Conservation (phyloP, 2,329 filamentous ascomycete species). For the Scedosporium aurantiacum region DNA sequence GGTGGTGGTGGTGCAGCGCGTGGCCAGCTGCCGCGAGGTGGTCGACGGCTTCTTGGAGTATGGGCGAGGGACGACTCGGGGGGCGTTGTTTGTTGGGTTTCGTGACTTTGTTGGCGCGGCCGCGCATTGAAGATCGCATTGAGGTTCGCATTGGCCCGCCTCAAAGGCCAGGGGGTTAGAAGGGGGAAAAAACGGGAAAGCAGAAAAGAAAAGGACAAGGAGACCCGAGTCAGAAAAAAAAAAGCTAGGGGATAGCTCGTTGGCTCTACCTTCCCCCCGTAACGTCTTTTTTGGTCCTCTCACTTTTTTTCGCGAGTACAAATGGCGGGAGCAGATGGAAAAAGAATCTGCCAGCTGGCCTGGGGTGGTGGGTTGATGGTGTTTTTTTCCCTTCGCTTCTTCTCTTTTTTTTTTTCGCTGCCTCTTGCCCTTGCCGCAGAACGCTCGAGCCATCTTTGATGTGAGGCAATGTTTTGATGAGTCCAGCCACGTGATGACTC, state of each 20-base stretch:
- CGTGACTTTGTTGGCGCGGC: slow-evolving; percentile 31
- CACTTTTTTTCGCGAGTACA: not conserved
- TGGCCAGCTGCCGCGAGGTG: slow-evolving; percentile 12
- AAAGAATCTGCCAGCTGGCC: slow-evolving; percentile 6
- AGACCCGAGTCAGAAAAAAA: not conserved
- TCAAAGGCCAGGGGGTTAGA: slow-evolving; percentile 9
- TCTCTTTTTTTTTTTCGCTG: too few species aligned
- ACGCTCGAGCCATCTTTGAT: not conserved
- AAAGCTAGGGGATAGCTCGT: not conserved
- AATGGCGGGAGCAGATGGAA: slow-evolving; percentile 5
- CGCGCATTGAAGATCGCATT: slow-evolving; percentile 18
- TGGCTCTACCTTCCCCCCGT: not conserved
- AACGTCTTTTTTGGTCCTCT: not conserved
- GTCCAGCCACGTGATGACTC: too few species aligned
- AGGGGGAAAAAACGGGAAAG: not conserved
- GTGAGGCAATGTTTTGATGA: not conserved
- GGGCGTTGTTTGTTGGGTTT: slow-evolving; percentile 19
- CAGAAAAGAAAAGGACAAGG: not conserved
- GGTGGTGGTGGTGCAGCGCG: slow-evolving; percentile 11
- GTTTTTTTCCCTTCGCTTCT: not conserved
- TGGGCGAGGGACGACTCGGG: slow-evolving; percentile 16
- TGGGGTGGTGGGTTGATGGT: slow-evolving; percentile 4
- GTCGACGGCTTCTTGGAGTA: slow-evolving; percentile 23
- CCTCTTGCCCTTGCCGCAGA: not conserved
- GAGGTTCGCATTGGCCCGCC: slow-evolving; percentile 9